Percentiles rank a stretch among this genome's conserved stretches.
Evolutionary conservation across 1,139 yeast species (phyloP).

Genomic region (Scheffersomyces lignicola): DNA sequence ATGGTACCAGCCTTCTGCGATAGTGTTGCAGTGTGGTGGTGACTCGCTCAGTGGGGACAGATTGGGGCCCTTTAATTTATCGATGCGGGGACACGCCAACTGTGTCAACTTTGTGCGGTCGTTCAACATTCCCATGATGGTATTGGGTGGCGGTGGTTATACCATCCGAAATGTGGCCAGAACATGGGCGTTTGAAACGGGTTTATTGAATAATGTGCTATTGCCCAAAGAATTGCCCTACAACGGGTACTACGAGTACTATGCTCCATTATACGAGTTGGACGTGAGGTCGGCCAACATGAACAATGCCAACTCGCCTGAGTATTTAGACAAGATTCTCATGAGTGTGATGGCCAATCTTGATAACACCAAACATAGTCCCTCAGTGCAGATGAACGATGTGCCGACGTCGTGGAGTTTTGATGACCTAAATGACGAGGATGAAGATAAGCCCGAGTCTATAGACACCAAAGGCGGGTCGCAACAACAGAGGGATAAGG

Average conservation of each 20-base stretch:
- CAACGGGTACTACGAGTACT: constrained; percentile 95
- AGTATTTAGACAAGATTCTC: constrained; percentile 82
- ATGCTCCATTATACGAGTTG: constrained; percentile 91
- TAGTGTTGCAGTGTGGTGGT: constrained; percentile 96
- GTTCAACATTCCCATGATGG: constrained; percentile 86
- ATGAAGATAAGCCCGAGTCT: constrained; percentile 69
- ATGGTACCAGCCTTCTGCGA: constrained; percentile 90
- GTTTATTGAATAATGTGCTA: constrained; percentile 75
- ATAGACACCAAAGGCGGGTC: constrained; percentile 93
- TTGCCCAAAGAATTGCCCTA: constrained; percentile 87
- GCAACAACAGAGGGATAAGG: constrained; percentile 76
- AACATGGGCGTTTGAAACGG: constrained; percentile 95
- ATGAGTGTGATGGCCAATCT: constrained; percentile 75
- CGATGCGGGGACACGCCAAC: constrained; percentile 92
- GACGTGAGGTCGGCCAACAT: constrained; percentile 95
- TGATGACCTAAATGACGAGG: constrained; percentile 81
- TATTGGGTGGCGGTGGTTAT: constrained; percentile 98
- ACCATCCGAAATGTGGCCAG: constrained; percentile 98
- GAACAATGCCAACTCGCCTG: constrained; percentile 95
- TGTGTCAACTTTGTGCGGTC: constrained; percentile 86
- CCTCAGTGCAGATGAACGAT: constrained; percentile 90
- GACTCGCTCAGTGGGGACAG: constrained; percentile 94
- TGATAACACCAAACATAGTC: constrained; percentile 90
- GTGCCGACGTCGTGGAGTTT: constrained; percentile 74
- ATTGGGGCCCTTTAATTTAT: constrained; percentile 88